A percentile compares a stretch with the other conserved stretches of the same genome.
phyloP scores from a whole-genome alignment of 768 basidiomycete species.

The Crepidotus variabilis region DNA sequence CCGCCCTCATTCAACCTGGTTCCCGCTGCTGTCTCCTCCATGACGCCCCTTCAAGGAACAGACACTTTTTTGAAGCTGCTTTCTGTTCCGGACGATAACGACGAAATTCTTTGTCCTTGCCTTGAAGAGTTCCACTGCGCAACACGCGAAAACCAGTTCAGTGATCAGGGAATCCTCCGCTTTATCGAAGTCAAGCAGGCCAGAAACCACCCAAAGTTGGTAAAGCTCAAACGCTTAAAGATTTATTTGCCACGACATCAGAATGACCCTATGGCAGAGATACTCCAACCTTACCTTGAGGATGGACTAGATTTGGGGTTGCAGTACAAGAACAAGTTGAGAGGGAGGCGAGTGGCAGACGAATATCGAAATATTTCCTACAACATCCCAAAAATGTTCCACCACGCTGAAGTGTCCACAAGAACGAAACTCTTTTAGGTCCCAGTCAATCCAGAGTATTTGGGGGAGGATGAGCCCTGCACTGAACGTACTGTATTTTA shows the following conservation, averaged over 20 bases:
- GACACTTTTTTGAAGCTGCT: background rate
- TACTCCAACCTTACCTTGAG: background rate
- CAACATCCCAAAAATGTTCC: no score
- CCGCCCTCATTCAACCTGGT: background rate
- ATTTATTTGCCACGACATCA: background rate
- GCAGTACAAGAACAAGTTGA: background rate
- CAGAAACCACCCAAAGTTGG: background rate
- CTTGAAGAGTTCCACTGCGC: background rate
- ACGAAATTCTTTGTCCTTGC: background rate
- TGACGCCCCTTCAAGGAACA: background rate
- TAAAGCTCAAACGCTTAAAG: background rate
- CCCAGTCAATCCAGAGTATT: no score
- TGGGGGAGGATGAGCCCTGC: no score
- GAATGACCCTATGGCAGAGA: background rate
- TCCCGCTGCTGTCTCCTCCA: background rate
- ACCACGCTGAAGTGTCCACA: no score
- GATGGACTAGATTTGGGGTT: background rate
- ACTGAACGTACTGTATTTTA: no score
- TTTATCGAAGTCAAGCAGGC: background rate
- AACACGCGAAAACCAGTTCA: background rate
- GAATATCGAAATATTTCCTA: no score
- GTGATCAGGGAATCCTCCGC: background rate
- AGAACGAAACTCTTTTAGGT: no score
- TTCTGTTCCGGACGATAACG: background rate
- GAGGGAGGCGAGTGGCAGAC: no score